Evolutionary conservation across 202 grass and related monocot species (phyloP), one percentile per base, ranked within the genome.

Genomic region (Schoenoplectus tabernaemontani): DNA sequence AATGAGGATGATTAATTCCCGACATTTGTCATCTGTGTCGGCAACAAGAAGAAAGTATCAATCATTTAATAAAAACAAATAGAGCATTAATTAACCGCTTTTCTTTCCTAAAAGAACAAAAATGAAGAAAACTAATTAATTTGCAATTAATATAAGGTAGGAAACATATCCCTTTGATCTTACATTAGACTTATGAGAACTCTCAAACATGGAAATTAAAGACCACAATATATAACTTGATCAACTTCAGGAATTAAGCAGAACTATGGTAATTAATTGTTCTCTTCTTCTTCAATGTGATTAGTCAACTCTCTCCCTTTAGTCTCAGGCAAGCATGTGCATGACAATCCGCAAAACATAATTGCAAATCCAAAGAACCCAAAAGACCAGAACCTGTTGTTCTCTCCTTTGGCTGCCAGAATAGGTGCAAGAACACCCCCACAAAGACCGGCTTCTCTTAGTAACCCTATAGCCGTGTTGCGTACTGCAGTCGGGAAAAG

Each of bases 261-360:
- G 11, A 46, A 70, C 17, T 41, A 39, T n/a, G 17, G 7, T n/a
- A n/a, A n/a, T n/a, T 68, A 48, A 71, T 90, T 86, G 16, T 73
- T 9, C 43, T 92, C 89, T 60, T 97, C 89, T 75, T 97, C 94
- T 36, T 94, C 94, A 82, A 97, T 87, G 79, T 89, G 88, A 83
- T 97, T 87, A 2, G 83, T 82, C 59, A 94, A 91, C 67, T 46
- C 79, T 78, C 83, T 84, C 28, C 94, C 94, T 57, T 82, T 91
- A 1, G 94, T 97, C 87, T 97, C 94, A 65, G 94, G 91, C 43
- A 97, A 81, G 86, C 80, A 90, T 4, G 41, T 65, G 0, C 84
- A 82, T 50, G 86, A 79, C 67, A 90, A 77, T 0, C 94, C 94
- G 36, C 85, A 76, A 79, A 87, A 83, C 8, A 73, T 86, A 72